Conservation (phyloP, 805 yeast species). For the Allodekkera sacchari region DNA sequence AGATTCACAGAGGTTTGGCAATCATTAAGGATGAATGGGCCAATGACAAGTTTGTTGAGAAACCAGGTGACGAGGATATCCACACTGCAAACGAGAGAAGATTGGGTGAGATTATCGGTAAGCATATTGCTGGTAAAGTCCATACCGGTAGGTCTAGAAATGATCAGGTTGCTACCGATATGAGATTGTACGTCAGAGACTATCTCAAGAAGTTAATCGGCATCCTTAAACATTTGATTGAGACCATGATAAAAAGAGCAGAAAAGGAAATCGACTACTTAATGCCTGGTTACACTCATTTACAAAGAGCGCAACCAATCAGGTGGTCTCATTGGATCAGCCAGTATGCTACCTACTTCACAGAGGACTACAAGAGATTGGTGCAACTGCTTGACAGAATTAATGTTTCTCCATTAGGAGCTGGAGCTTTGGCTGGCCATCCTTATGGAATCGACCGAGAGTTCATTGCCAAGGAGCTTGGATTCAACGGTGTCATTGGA, state of each 20-base stretch:
- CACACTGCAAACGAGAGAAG: constrained; percentile 99
- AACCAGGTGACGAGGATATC: constrained; percentile 92
- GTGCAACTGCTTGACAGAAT: constrained; percentile 73
- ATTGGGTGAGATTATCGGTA: constrained; percentile 92
- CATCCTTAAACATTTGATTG: constrained; percentile 53
- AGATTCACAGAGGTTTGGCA: constrained; percentile 78
- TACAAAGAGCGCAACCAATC: constrained; percentile 99
- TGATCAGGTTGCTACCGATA: constrained; percentile 98
- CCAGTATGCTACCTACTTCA: constrained; percentile 88
- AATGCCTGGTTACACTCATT: constrained; percentile 99
- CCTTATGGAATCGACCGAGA: constrained; percentile 99
- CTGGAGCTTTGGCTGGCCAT: constrained; percentile 98
- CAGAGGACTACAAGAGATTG: constrained; percentile 83
- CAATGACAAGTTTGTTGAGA: constrained; percentile 55
- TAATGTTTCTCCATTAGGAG: constrained; percentile 86
- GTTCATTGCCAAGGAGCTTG: constrained; percentile 69
- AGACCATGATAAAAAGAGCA: constrained; percentile 66
- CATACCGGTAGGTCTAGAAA: constrained; percentile 99
- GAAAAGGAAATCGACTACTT: constrained; percentile 78
- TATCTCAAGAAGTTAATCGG: constrained; percentile 53
- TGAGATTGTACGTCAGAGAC: constrained; percentile 89
- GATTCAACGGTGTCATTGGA: constrained; percentile 82
- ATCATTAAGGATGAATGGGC: constrained; percentile 77
- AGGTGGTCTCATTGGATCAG: constrained; percentile 98
- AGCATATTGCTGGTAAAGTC: constrained; percentile 90